Percentiles rank a stretch among this genome's conserved stretches.
These are phyloP conservation scores for Draba incana DNA, from an alignment of 345 rosid genomes.

Conservation along the genomic window DNA sequence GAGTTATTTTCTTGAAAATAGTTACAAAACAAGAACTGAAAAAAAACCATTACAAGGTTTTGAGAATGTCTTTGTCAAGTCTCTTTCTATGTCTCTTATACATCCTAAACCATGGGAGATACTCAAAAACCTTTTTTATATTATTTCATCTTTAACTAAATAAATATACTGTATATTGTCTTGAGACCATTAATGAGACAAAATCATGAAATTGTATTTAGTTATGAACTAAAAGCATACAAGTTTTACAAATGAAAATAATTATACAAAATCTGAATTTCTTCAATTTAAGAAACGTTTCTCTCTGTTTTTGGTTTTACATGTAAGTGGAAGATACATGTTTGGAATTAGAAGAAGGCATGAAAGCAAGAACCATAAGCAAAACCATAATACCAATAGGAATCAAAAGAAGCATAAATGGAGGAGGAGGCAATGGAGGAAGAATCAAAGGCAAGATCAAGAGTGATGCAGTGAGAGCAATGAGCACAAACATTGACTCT, in stretches of 20 bases:
- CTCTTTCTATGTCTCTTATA: slow-evolving; percentile 29
- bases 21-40: slow-evolving; percentile 19
- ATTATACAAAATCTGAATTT: slow-evolving; percentile 30
- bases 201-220: no score
- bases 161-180: no score
- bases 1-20: slow-evolving; percentile 14
- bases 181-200: no score
- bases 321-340: slow-evolving; percentile 31
- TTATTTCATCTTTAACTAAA: slow-evolving; percentile 6
- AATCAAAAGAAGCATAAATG: slow-evolving; percentile 72
- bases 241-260: slow-evolving; percentile 31
- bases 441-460: slow-evolving; percentile 79
- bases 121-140: not conserved
- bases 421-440: slow-evolving; percentile 89
- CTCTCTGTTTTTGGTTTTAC: no score
- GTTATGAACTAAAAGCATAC: not conserved
- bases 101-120: slow-evolving; percentile 38
- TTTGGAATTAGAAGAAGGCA: slow-evolving; percentile 55
- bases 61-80: slow-evolving; percentile 39
- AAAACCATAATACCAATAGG: slow-evolving; percentile 69
- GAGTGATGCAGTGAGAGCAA: slow-evolving; percentile 67
- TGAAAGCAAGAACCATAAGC: slow-evolving; percentile 74
- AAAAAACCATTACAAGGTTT: not conserved
- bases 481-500: slow-evolving; percentile 58
- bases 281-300: not conserved